Conservation (phyloP, 192 early-diverging fungal species). For the Umbelopsis ramanniana region DNA sequence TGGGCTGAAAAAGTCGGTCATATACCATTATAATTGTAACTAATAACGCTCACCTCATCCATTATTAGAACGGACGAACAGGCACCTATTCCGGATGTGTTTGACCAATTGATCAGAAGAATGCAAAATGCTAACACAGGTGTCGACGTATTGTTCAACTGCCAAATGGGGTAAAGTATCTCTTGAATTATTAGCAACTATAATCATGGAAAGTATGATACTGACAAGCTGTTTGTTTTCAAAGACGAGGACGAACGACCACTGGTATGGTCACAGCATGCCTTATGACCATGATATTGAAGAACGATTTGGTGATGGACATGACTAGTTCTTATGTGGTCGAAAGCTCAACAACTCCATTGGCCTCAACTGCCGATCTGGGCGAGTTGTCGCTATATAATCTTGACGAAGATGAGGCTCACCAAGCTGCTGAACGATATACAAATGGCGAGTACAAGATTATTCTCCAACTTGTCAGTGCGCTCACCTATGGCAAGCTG, state of each 20-base stretch:
- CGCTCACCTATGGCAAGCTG: constrained; percentile 61
- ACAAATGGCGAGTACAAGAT: constrained; percentile 59
- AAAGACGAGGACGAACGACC: constrained; percentile 64
- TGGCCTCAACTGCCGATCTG: neutral
- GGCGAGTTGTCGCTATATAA: constrained; percentile 10
- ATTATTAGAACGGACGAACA: constrained; percentile 59
- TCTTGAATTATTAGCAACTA: neutral
- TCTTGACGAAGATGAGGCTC: constrained; percentile 29
- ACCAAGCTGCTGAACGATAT: constrained; percentile 42
- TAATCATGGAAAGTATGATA: neutral
- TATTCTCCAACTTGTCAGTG: constrained; percentile 61
- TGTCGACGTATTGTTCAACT: constrained; percentile 65
- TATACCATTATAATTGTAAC: too few relatives aligned
- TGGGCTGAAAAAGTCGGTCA: neutral
- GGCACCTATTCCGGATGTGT: constrained; percentile 71
- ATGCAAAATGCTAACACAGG: constrained; percentile 35
- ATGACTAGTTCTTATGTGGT: constrained; percentile 23
- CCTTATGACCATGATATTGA: constrained; percentile 58
- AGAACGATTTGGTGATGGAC: constrained; percentile 24
- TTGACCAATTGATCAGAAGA: constrained; percentile 60
- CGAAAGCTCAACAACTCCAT: constrained; percentile 22
- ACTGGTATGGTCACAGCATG: constrained; percentile 63
- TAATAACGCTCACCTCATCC: neutral
- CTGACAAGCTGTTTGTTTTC: constrained; percentile 7
- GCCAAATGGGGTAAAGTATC: constrained; percentile 66